Base-by-base conservation (phyloP, 768 basidiomycete species). In the Strobilomyces dryophilus region DNA sequence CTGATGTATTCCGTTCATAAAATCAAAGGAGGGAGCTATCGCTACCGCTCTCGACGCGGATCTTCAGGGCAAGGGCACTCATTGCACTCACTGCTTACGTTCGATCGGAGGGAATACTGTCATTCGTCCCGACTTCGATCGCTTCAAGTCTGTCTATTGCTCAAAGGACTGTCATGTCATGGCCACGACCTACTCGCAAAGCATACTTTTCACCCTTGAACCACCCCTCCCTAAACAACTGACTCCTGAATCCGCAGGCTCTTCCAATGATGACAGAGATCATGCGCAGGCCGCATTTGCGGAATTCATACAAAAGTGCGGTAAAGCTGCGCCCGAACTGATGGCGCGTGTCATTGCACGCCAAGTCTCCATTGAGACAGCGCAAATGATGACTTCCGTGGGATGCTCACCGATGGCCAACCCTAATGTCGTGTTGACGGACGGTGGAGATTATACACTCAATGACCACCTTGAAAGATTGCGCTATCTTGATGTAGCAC, bases 401-500 rank as follows among this genome's bases (percentile, higher is more conserved):
- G 61, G 58, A 41, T 51, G 51, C 35, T 36, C 49, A 11, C 58
- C 52, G 18, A 45, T 29, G 53, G 35, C 35, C 6, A 43, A 57
- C 32, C 57, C 53, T 40, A 62, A 60, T 36, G 55, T 57, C 15
- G 61, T 61, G 24, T 61, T 72, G 41, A 66, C 80, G 2, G 80
- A 79, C 15, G 66, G 64, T 39, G 72, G 71, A 1, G 78, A 80
- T 15, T 92, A 91, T 65, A 71, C 75, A 24, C 73, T 92, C 44
- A 82, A 79, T 35, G 90, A 93, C 59, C 89, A 93, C 61, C 68
- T 90, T 12, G 91, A 92, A 60, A 76, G 90, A 26, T 69, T 91
- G 60, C 76, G 87, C 49, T 89, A 78, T 63, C 68, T 88, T 21
- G 83, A 88, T 40, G 62, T 81, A n/a, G 58, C 66, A 12, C 71